Percentiles rank a stretch among this genome's conserved stretches.
These are phyloP conservation scores for Petrea volubilis DNA, from an alignment of 257 asterid species.

Conservation along the genomic window DNA sequence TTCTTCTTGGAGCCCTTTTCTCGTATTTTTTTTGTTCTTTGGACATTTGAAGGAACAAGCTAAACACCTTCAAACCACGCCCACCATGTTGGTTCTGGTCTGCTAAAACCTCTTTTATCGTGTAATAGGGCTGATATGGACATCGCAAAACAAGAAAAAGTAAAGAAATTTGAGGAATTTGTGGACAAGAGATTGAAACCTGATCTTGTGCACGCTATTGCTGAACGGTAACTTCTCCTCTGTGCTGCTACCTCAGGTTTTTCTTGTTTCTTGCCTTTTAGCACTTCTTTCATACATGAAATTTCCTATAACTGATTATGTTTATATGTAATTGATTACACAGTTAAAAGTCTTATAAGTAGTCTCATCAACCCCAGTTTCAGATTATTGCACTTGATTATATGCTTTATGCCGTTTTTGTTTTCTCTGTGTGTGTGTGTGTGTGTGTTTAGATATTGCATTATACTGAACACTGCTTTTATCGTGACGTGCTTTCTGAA, in stretches of 20 bases:
- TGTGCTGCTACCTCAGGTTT: background rate
- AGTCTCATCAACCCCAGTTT: background rate
- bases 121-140: conserved; percentile 60
- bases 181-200: conserved; percentile 85
- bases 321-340: background rate
- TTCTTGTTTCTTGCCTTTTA: background rate
- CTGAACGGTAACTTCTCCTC: conserved; percentile 52
- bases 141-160: conserved; percentile 47
- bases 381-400: conserved; percentile 2
- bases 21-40: background rate
- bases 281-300: background rate
- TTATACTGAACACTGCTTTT: background rate
- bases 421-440: no score
- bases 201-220: conserved; percentile 77
- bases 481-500: no score
- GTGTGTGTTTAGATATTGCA: background rate
- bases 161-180: conserved; percentile 70
- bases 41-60: background rate
- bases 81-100: background rate
- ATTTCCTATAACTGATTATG: no score
- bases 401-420: background rate
- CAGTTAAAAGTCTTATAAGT: background rate
- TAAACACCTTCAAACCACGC: background rate
- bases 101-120: conserved; percentile 16
- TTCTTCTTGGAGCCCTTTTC: no score